Percentiles rank a stretch among this genome's conserved stretches.
Conservation (phyloP, 2,329 filamentous ascomycete species). For the Cercospora zeina region DNA sequence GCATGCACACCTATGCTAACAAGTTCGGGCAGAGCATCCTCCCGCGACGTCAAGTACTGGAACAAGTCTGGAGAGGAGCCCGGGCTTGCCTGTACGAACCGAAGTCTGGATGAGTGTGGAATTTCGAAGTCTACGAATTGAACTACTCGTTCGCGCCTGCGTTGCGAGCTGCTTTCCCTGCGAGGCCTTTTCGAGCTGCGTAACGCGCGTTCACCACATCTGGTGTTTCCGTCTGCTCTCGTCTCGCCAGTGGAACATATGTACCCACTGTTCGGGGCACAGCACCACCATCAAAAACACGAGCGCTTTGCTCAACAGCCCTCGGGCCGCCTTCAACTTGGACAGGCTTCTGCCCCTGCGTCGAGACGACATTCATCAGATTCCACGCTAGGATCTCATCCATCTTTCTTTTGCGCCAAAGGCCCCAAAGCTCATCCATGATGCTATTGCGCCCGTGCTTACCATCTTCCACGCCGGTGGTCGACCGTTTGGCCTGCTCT, state of each 20-base stretch:
- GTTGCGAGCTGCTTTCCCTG: conserved; percentile 16
- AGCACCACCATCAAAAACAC: conserved; percentile 61
- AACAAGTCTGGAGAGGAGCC: conserved; percentile 86
- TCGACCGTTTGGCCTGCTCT: conserved; percentile 35
- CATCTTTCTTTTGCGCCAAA: conserved; percentile 83
- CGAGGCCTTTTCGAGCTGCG: conserved; percentile 52
- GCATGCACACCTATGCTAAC: conserved; percentile 12
- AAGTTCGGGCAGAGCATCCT: conserved; percentile 57
- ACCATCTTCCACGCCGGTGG: conserved; percentile 50
- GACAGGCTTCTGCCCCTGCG: conserved; percentile 37
- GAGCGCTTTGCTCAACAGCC: conserved; percentile 45
- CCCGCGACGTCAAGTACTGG: conserved; percentile 71
- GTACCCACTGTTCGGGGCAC: conserved; percentile 55
- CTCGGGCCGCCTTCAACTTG: conserved; percentile 11
- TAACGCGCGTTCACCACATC: conserved; percentile 65
- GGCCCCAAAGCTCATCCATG: conserved; percentile 74
- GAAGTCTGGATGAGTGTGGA: conserved; percentile 44
- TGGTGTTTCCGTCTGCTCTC: conserved; percentile 57
- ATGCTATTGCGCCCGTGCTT: conserved; percentile 67
- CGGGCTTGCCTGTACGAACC: conserved; percentile 78
- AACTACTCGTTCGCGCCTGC: conserved; percentile 24
- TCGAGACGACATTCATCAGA: conserved; percentile 64
- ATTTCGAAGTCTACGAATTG: neutral
- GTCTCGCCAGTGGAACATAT: conserved; percentile 59
- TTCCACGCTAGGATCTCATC: conserved; percentile 80